Percentiles rank a stretch among this genome's conserved stretches.
phyloP scores from a whole-genome alignment of 306 rosid genomes.

The Prunus kanzakura region DNA sequence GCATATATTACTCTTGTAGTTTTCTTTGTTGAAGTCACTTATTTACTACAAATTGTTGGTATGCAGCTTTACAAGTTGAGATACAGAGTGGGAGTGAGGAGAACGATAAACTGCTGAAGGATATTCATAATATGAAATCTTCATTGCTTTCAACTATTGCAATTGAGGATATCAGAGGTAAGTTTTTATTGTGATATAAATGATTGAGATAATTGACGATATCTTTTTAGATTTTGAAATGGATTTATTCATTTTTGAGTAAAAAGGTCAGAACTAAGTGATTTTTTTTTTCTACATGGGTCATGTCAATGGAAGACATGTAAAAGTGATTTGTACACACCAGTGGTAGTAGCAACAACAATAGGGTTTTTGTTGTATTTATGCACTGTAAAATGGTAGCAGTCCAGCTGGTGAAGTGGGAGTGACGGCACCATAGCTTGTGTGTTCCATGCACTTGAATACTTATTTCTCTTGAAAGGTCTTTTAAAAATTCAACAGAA shows the following conservation, averaged over 20 bases:
- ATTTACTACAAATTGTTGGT: neutral
- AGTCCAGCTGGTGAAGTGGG: no score
- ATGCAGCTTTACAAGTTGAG: conserved; percentile 58
- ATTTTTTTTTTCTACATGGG: neutral
- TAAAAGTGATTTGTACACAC: neutral
- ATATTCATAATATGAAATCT: conserved; percentile 49
- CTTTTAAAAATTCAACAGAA: no score
- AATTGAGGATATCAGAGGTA: conserved; percentile 33
- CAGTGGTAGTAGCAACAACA: neutral
- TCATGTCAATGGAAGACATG: neutral
- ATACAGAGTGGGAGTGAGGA: conserved; percentile 44
- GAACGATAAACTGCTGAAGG: conserved; percentile 55
- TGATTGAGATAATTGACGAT: neutral
- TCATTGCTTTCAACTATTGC: conserved; percentile 49
- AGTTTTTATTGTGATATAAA: conserved; percentile 12
- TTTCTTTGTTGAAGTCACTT: neutral
- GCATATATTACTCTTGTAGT: neutral
- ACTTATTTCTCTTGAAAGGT: neutral
- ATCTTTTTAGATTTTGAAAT: neutral
- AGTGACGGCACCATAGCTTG: neutral
- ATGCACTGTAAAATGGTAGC: neutral
- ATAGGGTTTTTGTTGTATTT: neutral
- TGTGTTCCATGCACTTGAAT: neutral
- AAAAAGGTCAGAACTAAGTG: neutral
- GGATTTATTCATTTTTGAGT: neutral